Evolutionary conservation across 805 yeast species (phyloP).

Genomic region (Zygoascus flipseniorum): DNA sequence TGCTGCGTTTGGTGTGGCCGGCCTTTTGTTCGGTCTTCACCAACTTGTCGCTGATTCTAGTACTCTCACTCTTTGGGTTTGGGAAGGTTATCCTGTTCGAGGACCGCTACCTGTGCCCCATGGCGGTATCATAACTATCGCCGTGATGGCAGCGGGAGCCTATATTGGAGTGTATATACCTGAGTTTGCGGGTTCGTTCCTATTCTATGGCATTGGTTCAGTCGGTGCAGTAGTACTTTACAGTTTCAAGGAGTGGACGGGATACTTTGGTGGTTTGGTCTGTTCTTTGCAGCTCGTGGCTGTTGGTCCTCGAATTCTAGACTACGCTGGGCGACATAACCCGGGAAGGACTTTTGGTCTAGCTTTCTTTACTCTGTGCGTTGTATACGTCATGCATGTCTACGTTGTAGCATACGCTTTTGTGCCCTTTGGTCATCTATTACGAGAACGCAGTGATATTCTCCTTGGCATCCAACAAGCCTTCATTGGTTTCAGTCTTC

Average conservation of each 20-base stretch:
- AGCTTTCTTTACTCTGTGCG: conserved; percentile 38
- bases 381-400: conserved; percentile 71
- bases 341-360: conserved; percentile 41
- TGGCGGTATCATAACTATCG: conserved; percentile 54
- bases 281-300: conserved; percentile 55
- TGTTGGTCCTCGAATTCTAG: conserved; percentile 52
- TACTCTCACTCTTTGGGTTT: conserved; percentile 84
- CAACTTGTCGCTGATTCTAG: conserved; percentile 78
- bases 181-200: conserved; percentile 25
- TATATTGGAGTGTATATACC: conserved; percentile 34
- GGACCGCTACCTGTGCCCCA: conserved; percentile 88
- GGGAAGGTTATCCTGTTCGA: conserved; percentile 86
- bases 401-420: conserved; percentile 99
- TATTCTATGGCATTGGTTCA: conserved; percentile 36
- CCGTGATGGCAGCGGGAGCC: conserved; percentile 50
- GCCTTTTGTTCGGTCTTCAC: conserved; percentile 59
- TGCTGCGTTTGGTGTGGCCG: conserved; percentile 67
- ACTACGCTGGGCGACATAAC: conserved; percentile 45
- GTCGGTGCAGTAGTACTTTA: conserved; percentile 46
- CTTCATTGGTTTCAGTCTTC: conserved; percentile 46
- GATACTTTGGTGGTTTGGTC: conserved; percentile 63
- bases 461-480: conserved; percentile 51
- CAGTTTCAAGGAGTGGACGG: conserved; percentile 54
- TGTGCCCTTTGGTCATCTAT: conserved; percentile 85
- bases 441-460: conserved; percentile 83